Evolutionary conservation across 1,284 basidiomycete genomes (phyloP).

Genomic region (Somion occarium): DNA sequence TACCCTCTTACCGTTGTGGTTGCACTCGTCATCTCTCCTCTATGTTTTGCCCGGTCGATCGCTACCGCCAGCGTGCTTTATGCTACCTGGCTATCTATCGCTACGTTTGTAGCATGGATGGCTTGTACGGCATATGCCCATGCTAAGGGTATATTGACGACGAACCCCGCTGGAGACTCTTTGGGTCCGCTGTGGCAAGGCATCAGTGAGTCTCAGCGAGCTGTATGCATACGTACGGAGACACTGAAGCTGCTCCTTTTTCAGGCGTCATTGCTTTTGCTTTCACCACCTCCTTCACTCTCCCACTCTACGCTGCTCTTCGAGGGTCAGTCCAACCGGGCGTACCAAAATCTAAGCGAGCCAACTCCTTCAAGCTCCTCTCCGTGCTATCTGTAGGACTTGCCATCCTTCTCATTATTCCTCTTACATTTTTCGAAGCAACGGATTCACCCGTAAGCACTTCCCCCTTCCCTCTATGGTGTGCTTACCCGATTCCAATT

Average conservation of each 20-base stretch:
- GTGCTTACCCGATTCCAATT: neutral
- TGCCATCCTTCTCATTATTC: slow-evolving; percentile 48
- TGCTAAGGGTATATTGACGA: slow-evolving; percentile 36
- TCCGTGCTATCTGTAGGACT: slow-evolving; percentile 45
- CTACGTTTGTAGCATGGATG: slow-evolving; percentile 57
- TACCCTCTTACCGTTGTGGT: slow-evolving; percentile 34
- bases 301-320: slow-evolving; percentile 59
- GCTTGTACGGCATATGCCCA: slow-evolving; percentile 45
- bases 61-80: slow-evolving; percentile 47
- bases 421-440: slow-evolving; percentile 50
- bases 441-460: slow-evolving; percentile 37
- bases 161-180: slow-evolving; percentile 32
- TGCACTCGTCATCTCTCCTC: slow-evolving; percentile 39
- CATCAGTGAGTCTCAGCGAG: slow-evolving; percentile 44
- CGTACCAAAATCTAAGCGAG: slow-evolving; percentile 39
- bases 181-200: slow-evolving; percentile 57
- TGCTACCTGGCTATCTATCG: slow-evolving; percentile 52
- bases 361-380: slow-evolving; percentile 54
- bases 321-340: slow-evolving; percentile 36
- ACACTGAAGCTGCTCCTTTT: neutral
- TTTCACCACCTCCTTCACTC: slow-evolving; percentile 58
- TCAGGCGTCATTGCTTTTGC: slow-evolving; percentile 54
- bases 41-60: slow-evolving; percentile 50
- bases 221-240: neutral
- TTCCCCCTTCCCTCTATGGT: slow-evolving; percentile 3